These are phyloP conservation scores for Tetrapyrgos nigripes DNA, from an alignment of 1,284 basidiomycete genomes.

Conservation along the genomic window DNA sequence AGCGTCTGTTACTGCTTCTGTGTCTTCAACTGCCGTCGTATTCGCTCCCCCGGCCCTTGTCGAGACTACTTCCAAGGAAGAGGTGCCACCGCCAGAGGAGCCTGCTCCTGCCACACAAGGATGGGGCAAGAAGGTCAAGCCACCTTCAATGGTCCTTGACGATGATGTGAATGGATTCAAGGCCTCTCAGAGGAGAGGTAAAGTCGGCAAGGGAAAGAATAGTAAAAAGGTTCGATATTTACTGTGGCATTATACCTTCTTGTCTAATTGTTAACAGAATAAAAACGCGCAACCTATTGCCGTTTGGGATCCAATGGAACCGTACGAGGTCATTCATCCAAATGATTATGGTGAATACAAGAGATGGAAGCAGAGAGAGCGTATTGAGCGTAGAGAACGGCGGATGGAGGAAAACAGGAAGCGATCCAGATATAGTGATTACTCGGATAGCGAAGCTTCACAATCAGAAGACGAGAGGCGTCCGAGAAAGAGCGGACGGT, in stretches of 20 bases:
- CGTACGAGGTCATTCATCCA: slow-evolving; percentile 81
- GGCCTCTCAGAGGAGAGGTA: slow-evolving; percentile 54
- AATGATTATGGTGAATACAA: slow-evolving; percentile 91
- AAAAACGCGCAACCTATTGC: slow-evolving; percentile 57
- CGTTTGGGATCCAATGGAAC: slow-evolving; percentile 79
- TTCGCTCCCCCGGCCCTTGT: slow-evolving; percentile 72
- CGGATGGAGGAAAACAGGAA: slow-evolving; percentile 68
- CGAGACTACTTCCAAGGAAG: slow-evolving; percentile 34
- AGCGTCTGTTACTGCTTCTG: slow-evolving; percentile 52
- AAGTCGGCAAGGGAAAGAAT: slow-evolving; percentile 56
- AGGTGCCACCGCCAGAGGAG: slow-evolving; percentile 26
- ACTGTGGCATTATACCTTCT: slow-evolving; percentile 5
- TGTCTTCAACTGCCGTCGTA: slow-evolving; percentile 76
- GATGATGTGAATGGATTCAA: slow-evolving; percentile 89
- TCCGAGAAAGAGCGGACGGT: slow-evolving; percentile 72
- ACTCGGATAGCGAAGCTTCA: slow-evolving; percentile 69
- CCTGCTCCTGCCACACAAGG: slow-evolving; percentile 43
- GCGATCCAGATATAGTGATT: slow-evolving; percentile 63
- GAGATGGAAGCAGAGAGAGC: slow-evolving; percentile 74
- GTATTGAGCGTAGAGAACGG: slow-evolving; percentile 71
- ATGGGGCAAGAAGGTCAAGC: slow-evolving; percentile 87
- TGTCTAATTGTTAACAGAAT: slow-evolving; percentile 49
- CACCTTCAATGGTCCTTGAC: slow-evolving; percentile 86
- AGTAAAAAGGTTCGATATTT: slow-evolving; percentile 62
- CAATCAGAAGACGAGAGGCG: slow-evolving; percentile 74